Evolutionary conservation across 1,139 yeast genomes (phyloP), one percentile per base, ranked within the genome.

Genomic region (Debaryomyces coudertii): DNA sequence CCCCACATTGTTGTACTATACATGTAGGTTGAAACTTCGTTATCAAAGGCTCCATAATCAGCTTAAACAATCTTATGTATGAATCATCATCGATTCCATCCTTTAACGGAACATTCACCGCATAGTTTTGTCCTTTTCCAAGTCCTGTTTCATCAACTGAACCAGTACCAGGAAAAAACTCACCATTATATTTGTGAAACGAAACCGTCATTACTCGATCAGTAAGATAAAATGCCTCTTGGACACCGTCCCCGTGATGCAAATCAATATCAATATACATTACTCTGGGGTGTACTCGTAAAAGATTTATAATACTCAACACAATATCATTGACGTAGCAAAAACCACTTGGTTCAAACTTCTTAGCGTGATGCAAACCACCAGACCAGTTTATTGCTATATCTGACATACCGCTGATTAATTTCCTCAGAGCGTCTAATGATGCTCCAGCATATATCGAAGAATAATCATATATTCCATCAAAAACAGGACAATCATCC

Each of bases 221-320:
- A 1, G 97, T 89, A 31, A 95, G 83, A 63, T 92, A 90, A 58
- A 93, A 93, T 1, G 98, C 98, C 65, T 93, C 98, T 63, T 93
- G 97, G 1, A 93, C 99, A 45, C 98, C 99, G 63, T 93, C 99
- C 20, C 99, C 99, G 62, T 93, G 99, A 64, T 93, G 99, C 22
- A 93, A 81, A 64, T 93, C 99, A 46, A 92, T 92, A 66, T 93
- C 99, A 47, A 93, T 90, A 62, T 93, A 93, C 60, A 93, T 72
- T 4, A 93, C 97, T 47, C 98, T 76, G 5, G 98, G 92, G 62
- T 90, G 95, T 51, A 87, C 87, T 51, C 97, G 75, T 53, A 93
- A 73, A 47, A 93, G 68, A 58, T 92, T 89, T 46, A 93, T 68
- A 31, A 92, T 89, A 29, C 96, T 90, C 48, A 93, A 70, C 1